phyloP scores from a whole-genome alignment of 1,284 basidiomycete species.

The Trichosporon asahii region DNA sequence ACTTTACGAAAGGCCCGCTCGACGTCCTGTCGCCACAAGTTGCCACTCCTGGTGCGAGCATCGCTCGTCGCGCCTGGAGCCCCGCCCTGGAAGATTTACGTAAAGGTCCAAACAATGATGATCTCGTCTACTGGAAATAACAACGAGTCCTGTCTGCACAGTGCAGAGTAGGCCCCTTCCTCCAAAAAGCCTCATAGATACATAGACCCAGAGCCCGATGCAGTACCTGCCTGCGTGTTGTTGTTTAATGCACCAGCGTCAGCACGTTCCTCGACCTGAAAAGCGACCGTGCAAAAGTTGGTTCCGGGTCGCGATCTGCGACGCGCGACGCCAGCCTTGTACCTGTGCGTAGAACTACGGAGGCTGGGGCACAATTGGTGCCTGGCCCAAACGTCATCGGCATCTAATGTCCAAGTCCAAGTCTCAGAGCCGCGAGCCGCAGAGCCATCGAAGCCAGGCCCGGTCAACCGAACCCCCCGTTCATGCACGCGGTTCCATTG shows the following conservation, averaged over 20 bases:
- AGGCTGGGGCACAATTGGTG: neutral
- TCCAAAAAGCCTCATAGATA: too few species aligned
- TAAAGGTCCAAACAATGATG: neutral
- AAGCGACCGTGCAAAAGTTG: neutral
- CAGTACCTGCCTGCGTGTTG: too few species aligned
- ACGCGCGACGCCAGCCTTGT: neutral
- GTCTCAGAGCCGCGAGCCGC: too few species aligned
- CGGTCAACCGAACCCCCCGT: neutral
- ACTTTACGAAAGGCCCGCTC: too few species aligned
- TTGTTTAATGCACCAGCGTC: too few species aligned
- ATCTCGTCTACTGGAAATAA: neutral
- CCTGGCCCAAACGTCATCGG: slow-evolving; percentile 3
- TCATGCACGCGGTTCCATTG: neutral
- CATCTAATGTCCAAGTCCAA: neutral
- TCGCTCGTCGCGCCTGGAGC: too few species aligned
- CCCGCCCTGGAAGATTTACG: neutral
- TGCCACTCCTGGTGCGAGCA: too few species aligned
- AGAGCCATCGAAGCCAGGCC: too few species aligned
- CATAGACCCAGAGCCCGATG: too few species aligned
- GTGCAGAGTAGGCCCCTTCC: too few species aligned
- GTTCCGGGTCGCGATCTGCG: neutral
- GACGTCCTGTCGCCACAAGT: too few species aligned
- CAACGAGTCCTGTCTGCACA: too few species aligned
- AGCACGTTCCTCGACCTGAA: neutral
- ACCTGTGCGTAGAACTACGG: neutral